A percentile compares a stretch with the other conserved stretches of the same genome.
phyloP scores from a whole-genome alignment of 177 flowering plant species.

The Vitis hybrid region DNA sequence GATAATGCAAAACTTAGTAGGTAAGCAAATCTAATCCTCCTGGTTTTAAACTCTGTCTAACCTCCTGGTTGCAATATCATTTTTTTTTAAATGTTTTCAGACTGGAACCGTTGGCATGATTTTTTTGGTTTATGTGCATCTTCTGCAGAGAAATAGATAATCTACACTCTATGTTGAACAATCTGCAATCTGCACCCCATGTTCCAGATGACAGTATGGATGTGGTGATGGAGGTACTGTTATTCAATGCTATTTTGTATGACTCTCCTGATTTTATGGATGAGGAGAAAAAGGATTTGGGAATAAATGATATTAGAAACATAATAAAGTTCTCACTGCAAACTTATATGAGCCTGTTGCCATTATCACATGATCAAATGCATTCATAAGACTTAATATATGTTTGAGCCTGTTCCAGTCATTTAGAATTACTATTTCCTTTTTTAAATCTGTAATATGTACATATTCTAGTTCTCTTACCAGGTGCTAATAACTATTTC shows the following conservation, averaged over 20 bases:
- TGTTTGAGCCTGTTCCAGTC: not conserved
- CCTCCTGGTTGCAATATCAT: constrained; percentile 1
- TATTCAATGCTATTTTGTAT: not conserved
- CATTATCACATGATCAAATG: not conserved
- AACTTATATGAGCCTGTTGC: not conserved
- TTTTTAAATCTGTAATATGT: not conserved
- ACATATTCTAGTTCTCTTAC: not conserved
- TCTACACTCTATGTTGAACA: constrained; percentile 41
- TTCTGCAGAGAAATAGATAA: constrained; percentile 68
- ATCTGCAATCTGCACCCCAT: constrained; percentile 21
- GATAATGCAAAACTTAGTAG: constrained; percentile 69
- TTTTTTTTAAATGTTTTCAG: not conserved
- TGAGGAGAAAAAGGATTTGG: not conserved
- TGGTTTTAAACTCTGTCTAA: constrained; percentile 4
- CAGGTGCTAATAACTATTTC: not conserved
- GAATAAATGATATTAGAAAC: not conserved
- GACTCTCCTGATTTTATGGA: not conserved
- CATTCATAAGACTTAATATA: not conserved
- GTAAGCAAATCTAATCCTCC: constrained; percentile 29
- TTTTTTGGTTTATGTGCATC: constrained; percentile 1
- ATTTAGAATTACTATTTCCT: not conserved
- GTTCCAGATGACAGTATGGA: constrained; percentile 23
- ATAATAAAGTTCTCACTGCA: not conserved
- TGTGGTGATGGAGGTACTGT: constrained; percentile 37
- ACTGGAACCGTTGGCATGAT: not conserved